Evolutionary conservation across 129 eudicot genomes (phyloP).

Genomic region (carrot (Daucus carota)): DH1_v3.0 NC_030382.2:49635001-49635500

Average conservation of each 20-base stretch:
- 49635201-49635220: slow-evolving; percentile 57
- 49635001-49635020: slow-evolving; percentile 37
- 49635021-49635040: slow-evolving; percentile 33
- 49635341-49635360: slow-evolving; percentile 15
- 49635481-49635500: neutral
- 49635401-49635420: neutral
- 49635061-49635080: neutral
- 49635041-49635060: neutral
- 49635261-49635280: slow-evolving; percentile 47
- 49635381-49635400: neutral
- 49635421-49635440: neutral
- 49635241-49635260: slow-evolving; percentile 5
- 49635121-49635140: too few relatives aligned
- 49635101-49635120: neutral
- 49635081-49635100: too few relatives aligned
- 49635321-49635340: slow-evolving; percentile 64
- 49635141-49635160: too few relatives aligned
- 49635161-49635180: too few relatives aligned
- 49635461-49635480: neutral
- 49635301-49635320: slow-evolving; percentile 75
- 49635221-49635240: slow-evolving; percentile 35
- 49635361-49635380: neutral
- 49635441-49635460: neutral
- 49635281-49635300: slow-evolving; percentile 87
- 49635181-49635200: slow-evolving; percentile 30